Evolutionary conservation across 805 yeast genomes (phyloP).

Genomic region (Barnettozyma populi): DNA sequence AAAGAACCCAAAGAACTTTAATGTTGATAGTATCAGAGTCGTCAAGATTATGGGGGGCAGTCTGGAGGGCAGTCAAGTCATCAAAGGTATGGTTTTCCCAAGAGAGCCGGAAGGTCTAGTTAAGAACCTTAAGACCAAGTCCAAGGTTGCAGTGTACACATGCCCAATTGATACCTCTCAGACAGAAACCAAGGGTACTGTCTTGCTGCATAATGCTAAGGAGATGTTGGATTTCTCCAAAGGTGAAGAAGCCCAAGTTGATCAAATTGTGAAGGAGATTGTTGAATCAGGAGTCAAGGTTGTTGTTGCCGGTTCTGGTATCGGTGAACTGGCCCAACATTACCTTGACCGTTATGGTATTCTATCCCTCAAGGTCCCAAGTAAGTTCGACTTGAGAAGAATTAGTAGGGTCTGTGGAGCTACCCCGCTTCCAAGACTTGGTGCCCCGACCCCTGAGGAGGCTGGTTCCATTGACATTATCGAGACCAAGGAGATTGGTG

Average conservation of each 20-base stretch:
- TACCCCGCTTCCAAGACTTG: constrained; percentile 88
- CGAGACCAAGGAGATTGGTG: constrained; percentile 92
- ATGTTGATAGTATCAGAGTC: constrained; percentile 90
- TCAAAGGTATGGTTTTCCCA: constrained; percentile 97
- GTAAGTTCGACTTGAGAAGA: constrained; percentile 92
- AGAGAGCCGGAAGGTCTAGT: constrained; percentile 93
- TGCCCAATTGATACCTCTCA: constrained; percentile 92
- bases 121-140: constrained; percentile 52
- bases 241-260: constrained; percentile 94
- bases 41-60: constrained; percentile 96
- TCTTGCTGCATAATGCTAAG: constrained; percentile 88
- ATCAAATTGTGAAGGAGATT: constrained; percentile 76
- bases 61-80: constrained; percentile 64
- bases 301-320: constrained; percentile 88
- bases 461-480: constrained; percentile 84
- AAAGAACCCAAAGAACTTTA: constrained; percentile 58
- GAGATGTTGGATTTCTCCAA: constrained; percentile 94
- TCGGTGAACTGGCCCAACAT: constrained; percentile 91
- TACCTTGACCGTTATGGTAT: constrained; percentile 84
- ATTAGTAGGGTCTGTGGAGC: constrained; percentile 96
- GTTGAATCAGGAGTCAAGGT: constrained; percentile 81
- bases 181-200: constrained; percentile 99
- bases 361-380: constrained; percentile 81
- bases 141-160: constrained; percentile 89
- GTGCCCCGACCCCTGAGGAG: constrained; percentile 94